Evolutionary conservation across 345 rosid genomes (phyloP), one percentile per base, ranked within the genome.

Genomic region (Diplotaxis tenuifolia): DNA sequence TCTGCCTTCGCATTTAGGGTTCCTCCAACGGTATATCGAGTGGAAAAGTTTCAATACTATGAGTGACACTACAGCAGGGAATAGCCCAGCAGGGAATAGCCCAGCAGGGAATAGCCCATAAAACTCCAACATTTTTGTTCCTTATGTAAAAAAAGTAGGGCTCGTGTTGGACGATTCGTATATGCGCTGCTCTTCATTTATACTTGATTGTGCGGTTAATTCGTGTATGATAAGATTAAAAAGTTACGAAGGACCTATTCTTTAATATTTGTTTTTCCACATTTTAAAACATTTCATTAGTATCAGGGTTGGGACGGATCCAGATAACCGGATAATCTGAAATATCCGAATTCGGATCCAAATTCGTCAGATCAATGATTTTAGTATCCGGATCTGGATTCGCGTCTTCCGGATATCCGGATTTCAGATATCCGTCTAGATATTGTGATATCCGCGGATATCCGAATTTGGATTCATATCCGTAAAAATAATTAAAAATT

Each of bases 1-100:
- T 9, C 22, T 38, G 9, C 74, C 79, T 12, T 12, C 23, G 21
- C 79, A 75, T 57, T 61, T 61, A 1, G 79, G 74, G 10, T 70
- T 59, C 9, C 9, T 45, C 74, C 74, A 70, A 7, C 7, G 58
- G 22, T 59, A 70, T 2, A 60, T 31, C 45, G 23, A 31, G 15
- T 60, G 45, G 45, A 42, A 60, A 5, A 60, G n/a, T 18, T 60
- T 31, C 9, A 60, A 38, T 31, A 60, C 42, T 31, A 60, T 10
- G 3, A 60, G 42, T 16, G 45, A 60, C 9, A 60, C 15, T 60
- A 60, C 34, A 18, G 18, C 7, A 7, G 22, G 8, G 4, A 59
- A 31, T 59, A 18, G 9, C 23, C 64, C 42, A 60, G n/a, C n/a
- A n/a, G n/a, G n/a, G n/a, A n/a, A n/a, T n/a, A n/a, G n/a, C n/a